Evolutionary conservation across 352 stramenopile species (phyloP).

Genomic region (Globisporangium takayamanum): DNA sequence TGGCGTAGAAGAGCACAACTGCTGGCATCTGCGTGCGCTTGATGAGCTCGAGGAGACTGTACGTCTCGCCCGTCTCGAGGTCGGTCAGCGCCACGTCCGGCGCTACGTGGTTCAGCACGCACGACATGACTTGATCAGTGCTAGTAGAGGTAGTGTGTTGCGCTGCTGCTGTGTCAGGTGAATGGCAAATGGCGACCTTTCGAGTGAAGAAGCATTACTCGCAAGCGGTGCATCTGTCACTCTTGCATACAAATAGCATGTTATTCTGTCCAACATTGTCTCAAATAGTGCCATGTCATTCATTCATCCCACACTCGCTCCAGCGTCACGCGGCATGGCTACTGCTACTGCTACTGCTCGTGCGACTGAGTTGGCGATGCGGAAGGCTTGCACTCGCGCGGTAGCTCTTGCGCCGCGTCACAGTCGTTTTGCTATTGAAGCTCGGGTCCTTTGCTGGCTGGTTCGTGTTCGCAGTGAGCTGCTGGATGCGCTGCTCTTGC

Average conservation of each 20-base stretch:
- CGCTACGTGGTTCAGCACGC: conserved; percentile 39
- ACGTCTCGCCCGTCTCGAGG: conserved; percentile 38
- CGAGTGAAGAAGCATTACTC: not conserved
- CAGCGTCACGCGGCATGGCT: conserved; percentile 13
- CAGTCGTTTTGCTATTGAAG: conserved; percentile 43
- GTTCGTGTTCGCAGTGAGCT: conserved; percentile 31
- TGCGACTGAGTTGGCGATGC: conserved; percentile 21
- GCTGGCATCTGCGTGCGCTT: conserved; percentile 27
- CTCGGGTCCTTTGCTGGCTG: conserved; percentile 20
- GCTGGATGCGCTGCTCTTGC: conserved; percentile 47
- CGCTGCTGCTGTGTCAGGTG: no score
- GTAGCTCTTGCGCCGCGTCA: conserved; percentile 40
- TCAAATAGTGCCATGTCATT: not conserved
- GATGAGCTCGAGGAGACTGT: conserved; percentile 29
- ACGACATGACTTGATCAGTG: conserved; percentile 24
- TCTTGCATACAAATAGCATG: not conserved
- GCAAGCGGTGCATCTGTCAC: not conserved
- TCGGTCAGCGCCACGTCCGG: conserved; percentile 42
- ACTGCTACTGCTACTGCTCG: conserved; percentile 21
- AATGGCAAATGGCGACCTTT: no score
- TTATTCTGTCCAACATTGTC: no score
- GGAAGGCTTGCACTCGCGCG: conserved; percentile 31
- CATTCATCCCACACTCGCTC: not conserved
- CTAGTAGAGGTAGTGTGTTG: no score
- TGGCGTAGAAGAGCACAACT: conserved; percentile 57